Conservation (phyloP, 179 eudicot species). For the Silene coronaria region DNA sequence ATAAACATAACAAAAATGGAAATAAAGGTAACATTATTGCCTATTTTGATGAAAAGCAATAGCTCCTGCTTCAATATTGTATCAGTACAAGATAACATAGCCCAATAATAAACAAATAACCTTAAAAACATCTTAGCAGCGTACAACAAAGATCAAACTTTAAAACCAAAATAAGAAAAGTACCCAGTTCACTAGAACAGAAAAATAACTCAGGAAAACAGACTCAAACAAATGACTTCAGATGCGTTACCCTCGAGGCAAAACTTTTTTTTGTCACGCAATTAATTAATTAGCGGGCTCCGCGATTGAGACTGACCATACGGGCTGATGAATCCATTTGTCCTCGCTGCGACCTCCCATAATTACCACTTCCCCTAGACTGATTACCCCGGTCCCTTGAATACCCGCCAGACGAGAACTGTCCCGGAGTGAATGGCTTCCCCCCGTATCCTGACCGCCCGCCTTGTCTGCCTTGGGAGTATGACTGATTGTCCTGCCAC, state of each 20-base stretch:
- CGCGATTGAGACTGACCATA: slow-evolving; percentile 67
- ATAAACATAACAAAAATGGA: neutral
- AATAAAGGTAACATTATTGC: neutral
- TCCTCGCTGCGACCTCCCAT: slow-evolving; percentile 40
- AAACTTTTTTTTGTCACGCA: slow-evolving; percentile 9
- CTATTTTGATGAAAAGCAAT: neutral
- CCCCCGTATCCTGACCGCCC: slow-evolving; percentile 53
- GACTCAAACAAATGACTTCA: slow-evolving; percentile 1
- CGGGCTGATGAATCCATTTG: slow-evolving; percentile 48
- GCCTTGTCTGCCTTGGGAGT: slow-evolving; percentile 53
- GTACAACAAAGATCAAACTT: slow-evolving; percentile 1
- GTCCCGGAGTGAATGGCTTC: slow-evolving; percentile 34
- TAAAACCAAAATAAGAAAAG: neutral
- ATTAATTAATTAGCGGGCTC: slow-evolving; percentile 29
- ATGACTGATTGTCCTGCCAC: slow-evolving; percentile 60
- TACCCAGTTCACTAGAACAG: neutral
- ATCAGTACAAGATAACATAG: neutral
- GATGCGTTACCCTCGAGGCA: slow-evolving; percentile 8
- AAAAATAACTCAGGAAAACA: neutral
- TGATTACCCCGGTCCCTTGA: slow-evolving; percentile 39
- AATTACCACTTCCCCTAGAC: slow-evolving; percentile 35
- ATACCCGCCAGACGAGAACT: slow-evolving; percentile 40
- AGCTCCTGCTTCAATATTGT: neutral
- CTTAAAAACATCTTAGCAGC: slow-evolving; percentile 8
- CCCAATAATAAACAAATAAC: neutral